phyloP scores from a whole-genome alignment of 2,329 filamentous ascomycete genomes.

The Taxawa tesnikishii region DNA sequence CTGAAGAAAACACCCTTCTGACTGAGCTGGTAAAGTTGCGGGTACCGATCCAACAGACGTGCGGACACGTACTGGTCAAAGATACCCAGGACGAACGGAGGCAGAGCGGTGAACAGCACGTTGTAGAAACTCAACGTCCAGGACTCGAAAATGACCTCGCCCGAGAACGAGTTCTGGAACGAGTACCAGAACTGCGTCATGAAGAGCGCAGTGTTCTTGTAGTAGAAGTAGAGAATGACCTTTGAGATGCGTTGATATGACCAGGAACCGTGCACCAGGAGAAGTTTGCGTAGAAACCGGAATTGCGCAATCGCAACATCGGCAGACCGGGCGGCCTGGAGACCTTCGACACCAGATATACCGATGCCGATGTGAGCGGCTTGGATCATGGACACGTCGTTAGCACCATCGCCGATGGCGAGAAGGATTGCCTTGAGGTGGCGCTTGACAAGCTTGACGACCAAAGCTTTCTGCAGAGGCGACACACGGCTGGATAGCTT shows the following conservation, averaged over 20 bases:
- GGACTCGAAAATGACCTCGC: conserved; percentile 95
- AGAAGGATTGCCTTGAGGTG: conserved; percentile 84
- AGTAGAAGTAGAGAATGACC: conserved; percentile 96
- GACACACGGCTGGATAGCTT: conserved; percentile 65
- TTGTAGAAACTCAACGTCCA: conserved; percentile 99
- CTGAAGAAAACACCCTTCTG: conserved; percentile 92
- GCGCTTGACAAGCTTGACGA: conserved; percentile 95
- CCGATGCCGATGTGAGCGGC: conserved; percentile 95
- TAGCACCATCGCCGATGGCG: conserved; percentile 93
- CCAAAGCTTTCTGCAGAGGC: conserved; percentile 88
- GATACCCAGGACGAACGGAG: conserved; percentile 87
- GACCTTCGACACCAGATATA: conserved; percentile 92
- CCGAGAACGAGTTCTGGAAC: conserved; percentile 97
- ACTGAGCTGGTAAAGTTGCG: conserved; percentile 85
- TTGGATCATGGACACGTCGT: conserved; percentile 99
- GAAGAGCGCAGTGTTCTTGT: conserved; percentile 97
- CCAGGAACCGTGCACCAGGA: conserved; percentile 93
- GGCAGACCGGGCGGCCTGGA: conserved; percentile 89
- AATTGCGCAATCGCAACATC: conserved; percentile 96
- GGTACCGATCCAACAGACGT: conserved; percentile 83
- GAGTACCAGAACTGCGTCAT: conserved; percentile 99
- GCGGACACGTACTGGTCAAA: conserved; percentile 97
- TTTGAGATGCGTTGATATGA: conserved; percentile 95
- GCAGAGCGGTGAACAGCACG: conserved; percentile 90
- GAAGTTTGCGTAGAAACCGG: conserved; percentile 81